Percentiles rank a stretch among this genome's conserved stretches.
These are phyloP conservation scores for Mycosphaerella arachidis DNA, from an alignment of 2,329 filamentous ascomycete species.

Conservation along the genomic window DNA sequence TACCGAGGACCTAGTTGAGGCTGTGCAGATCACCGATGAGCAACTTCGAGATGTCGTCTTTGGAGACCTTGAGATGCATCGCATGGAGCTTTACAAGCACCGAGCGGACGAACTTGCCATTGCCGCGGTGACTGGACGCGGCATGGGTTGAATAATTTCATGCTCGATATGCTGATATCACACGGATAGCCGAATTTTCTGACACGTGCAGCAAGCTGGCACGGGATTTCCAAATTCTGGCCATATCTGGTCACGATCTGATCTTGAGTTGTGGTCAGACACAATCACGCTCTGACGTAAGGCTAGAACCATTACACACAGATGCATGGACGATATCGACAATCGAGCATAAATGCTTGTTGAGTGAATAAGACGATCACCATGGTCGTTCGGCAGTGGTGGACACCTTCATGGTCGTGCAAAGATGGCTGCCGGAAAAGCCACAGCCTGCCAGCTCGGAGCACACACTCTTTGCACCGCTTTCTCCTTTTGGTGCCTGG, in stretches of 20 bases:
- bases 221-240: background rate
- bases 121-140: slow-evolving; percentile 55
- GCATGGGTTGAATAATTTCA: slow-evolving; percentile 3
- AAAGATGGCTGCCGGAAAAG: too few species aligned
- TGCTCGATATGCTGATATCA: background rate
- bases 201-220: background rate
- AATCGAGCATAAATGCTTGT: too few species aligned
- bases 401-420: too few species aligned
- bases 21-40: slow-evolving; percentile 63
- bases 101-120: slow-evolving; percentile 68
- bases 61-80: slow-evolving; percentile 75
- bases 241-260: background rate
- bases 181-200: background rate
- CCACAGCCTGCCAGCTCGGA: too few species aligned
- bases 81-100: slow-evolving; percentile 71
- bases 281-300: background rate
- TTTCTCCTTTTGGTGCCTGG: too few species aligned
- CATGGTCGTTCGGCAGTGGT: background rate
- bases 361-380: background rate
- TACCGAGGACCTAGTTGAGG: slow-evolving; percentile 54
- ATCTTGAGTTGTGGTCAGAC: background rate
- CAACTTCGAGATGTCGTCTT: slow-evolving; percentile 68
- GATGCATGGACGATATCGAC: background rate
- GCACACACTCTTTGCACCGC: too few species aligned
- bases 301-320: background rate